Percentiles rank a stretch among this genome's conserved stretches.
These are phyloP conservation scores for Mycena galopus DNA, from an alignment of 768 basidiomycete genomes.

Conservation along the genomic window DNA sequence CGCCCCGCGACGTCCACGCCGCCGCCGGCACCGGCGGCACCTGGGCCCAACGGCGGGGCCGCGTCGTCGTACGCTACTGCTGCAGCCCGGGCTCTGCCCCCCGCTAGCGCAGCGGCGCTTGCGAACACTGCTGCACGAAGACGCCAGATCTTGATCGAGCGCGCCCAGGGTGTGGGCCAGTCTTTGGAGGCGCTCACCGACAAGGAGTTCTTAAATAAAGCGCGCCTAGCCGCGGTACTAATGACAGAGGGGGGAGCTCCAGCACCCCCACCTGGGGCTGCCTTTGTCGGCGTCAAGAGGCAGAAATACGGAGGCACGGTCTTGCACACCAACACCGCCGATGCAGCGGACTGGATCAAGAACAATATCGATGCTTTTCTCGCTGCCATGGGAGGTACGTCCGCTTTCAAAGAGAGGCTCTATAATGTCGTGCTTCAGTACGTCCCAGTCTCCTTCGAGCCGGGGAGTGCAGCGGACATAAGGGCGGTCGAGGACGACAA, in stretches of 20 bases:
- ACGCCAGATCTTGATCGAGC: neutral
- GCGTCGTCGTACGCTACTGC: too few species aligned
- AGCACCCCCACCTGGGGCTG: too few species aligned
- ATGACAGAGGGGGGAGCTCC: too few species aligned
- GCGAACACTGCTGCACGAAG: neutral
- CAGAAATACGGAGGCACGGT: conserved; percentile 27
- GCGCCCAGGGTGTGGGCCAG: too few species aligned
- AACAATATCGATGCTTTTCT: conserved; percentile 21
- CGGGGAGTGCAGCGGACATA: neutral
- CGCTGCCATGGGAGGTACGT: conserved; percentile 22
- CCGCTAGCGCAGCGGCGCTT: neutral
- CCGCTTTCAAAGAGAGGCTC: conserved; percentile 1
- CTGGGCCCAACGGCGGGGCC: too few species aligned
- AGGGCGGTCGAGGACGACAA: conserved; percentile 34
- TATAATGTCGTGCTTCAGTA: conserved; percentile 36
- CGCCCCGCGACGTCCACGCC: too few species aligned
- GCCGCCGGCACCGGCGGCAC: too few species aligned
- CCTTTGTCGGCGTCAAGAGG: too few species aligned
- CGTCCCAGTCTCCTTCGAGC: conserved; percentile 38
- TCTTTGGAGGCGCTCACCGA: neutral
- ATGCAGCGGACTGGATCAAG: conserved; percentile 36
- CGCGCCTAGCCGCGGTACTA: too few species aligned
- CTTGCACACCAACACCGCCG: conserved; percentile 22
- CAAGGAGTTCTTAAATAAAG: neutral
- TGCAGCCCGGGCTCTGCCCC: too few species aligned